Conservation (phyloP, 352 stramenopile genomes). For the Pythium grandisporangium region DNA sequence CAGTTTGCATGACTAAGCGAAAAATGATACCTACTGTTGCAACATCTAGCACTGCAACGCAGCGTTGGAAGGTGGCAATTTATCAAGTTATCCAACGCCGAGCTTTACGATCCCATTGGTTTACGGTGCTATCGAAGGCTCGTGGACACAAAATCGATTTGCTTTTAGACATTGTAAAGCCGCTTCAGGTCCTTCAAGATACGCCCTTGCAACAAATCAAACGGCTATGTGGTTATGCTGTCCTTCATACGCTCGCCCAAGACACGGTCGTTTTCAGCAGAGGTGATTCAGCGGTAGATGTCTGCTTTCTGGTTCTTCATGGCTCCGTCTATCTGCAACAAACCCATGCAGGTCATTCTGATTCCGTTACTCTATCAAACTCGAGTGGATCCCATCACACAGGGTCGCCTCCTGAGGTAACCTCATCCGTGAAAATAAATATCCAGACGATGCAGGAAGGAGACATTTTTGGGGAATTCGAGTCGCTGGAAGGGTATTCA, state of each 20-base stretch:
- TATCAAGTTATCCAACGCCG: slow-evolving; percentile 23
- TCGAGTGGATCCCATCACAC: no score
- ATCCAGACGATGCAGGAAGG: slow-evolving; percentile 20
- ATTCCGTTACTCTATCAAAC: no score
- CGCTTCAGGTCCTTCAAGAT: slow-evolving; percentile 20
- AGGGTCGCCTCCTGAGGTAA: no score
- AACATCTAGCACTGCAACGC: slow-evolving; percentile 11
- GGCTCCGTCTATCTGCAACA: slow-evolving; percentile 29
- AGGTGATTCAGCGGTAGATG: slow-evolving; percentile 14
- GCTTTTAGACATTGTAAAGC: slow-evolving; percentile 21
- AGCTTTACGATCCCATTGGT: slow-evolving; percentile 21
- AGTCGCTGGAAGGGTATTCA: slow-evolving; percentile 15
- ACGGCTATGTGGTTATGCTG: slow-evolving; percentile 19
- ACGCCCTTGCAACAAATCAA: slow-evolving; percentile 8
- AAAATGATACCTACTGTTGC: no score
- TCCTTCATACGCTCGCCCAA: slow-evolving; percentile 16
- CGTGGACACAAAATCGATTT: slow-evolving; percentile 24
- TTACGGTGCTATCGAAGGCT: slow-evolving; percentile 18
- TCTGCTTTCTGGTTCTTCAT: slow-evolving; percentile 27
- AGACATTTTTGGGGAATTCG: slow-evolving; percentile 39
- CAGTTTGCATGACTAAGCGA: no score
- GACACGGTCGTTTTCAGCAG: slow-evolving; percentile 23
- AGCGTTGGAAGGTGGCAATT: slow-evolving; percentile 24
- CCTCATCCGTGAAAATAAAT: slow-evolving; percentile 9
- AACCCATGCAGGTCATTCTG: no score